These are phyloP conservation scores for Glomus cerebriforme DNA, from an alignment of 192 early-diverging fungal species.

Conservation along the genomic window DNA sequence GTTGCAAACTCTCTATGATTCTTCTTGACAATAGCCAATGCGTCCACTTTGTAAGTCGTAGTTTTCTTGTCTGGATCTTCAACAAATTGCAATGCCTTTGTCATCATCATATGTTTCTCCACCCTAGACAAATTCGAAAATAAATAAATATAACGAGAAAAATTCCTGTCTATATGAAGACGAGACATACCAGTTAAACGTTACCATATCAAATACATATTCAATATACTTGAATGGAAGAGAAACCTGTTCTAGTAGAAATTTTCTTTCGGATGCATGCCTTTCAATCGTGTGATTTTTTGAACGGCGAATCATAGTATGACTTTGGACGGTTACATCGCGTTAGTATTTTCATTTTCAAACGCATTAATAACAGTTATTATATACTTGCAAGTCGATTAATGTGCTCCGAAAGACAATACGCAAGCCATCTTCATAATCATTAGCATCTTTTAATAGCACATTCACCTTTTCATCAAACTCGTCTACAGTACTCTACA, in stretches of 20 bases:
- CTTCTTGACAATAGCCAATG: slow-evolving; percentile 10
- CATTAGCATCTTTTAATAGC: slow-evolving; percentile 12
- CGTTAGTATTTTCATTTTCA: too few species aligned
- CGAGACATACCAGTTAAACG: slow-evolving; percentile 16
- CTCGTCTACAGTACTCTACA: too few species aligned
- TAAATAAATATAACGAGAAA: not conserved
- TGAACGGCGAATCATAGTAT: too few species aligned
- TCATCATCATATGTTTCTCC: slow-evolving; percentile 7
- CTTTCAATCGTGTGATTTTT: too few species aligned
- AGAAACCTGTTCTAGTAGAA: not conserved
- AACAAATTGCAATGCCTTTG: slow-evolving; percentile 23
- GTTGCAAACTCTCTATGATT: slow-evolving; percentile 3
- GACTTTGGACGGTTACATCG: too few species aligned
- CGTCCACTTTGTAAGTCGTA: too few species aligned
- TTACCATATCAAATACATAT: slow-evolving; percentile 13
- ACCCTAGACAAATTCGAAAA: not conserved
- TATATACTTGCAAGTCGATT: slow-evolving; percentile 17
- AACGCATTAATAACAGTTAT: too few species aligned
- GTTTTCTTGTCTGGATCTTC: too few species aligned
- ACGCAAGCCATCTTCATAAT: slow-evolving; percentile 14
- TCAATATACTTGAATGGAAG: slow-evolving; percentile 24
- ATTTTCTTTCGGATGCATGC: slow-evolving; percentile 27
- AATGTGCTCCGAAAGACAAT: slow-evolving; percentile 15
- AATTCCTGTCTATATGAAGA: not conserved
- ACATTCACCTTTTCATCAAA: slow-evolving; percentile 21